phyloP scores from a whole-genome alignment of 331 rosid genomes.

The Malus hybrid region DNA sequence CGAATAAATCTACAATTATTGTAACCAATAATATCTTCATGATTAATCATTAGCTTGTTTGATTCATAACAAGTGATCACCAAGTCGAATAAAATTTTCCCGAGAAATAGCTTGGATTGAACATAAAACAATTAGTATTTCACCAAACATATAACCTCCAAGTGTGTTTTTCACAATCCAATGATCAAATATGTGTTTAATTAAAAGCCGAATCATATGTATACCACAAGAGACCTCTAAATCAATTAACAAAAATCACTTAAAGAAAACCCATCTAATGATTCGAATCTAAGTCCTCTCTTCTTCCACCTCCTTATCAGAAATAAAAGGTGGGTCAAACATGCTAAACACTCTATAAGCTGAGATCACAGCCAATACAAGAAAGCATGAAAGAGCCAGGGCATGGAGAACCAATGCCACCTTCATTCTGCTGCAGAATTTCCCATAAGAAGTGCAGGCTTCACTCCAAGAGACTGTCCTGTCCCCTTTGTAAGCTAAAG shows the following conservation, averaged over 20 bases:
- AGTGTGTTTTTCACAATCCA: too few relatives aligned
- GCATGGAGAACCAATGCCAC: slow-evolving; percentile 53
- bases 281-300: slow-evolving; percentile 9
- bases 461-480: slow-evolving; percentile 83
- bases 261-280: not conserved
- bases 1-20: too few relatives aligned
- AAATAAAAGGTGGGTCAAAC: slow-evolving; percentile 50
- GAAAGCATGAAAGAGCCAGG: slow-evolving; percentile 47
- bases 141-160: too few relatives aligned
- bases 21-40: not conserved
- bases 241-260: not conserved
- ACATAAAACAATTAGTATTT: not conserved
- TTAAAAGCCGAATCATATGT: not conserved
- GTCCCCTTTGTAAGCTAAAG: slow-evolving; percentile 58
- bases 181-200: not conserved
- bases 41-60: not conserved
- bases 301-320: slow-evolving; percentile 24
- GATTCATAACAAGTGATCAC: not conserved
- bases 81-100: not conserved
- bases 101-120: not conserved
- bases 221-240: not conserved
- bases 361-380: slow-evolving; percentile 62
- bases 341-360: slow-evolving; percentile 64
- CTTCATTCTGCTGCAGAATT: slow-evolving; percentile 71
- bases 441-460: slow-evolving; percentile 64